These are phyloP conservation scores for Linnemannia exigua DNA, from an alignment of 192 early-diverging fungal genomes.

Conservation along the genomic window DNA sequence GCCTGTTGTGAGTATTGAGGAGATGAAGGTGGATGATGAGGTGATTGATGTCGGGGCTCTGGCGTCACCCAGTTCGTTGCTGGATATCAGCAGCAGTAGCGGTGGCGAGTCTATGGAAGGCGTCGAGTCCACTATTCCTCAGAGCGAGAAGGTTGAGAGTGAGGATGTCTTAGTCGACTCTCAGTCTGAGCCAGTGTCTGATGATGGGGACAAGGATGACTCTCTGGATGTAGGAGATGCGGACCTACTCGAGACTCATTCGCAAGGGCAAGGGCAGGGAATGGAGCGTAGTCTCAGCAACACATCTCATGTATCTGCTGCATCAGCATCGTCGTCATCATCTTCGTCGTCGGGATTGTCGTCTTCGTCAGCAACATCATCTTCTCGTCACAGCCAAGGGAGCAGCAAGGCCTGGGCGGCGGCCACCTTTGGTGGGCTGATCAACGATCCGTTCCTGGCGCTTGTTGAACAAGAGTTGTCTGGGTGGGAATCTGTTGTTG, in stretches of 20 bases:
- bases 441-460: slow-evolving; percentile 49
- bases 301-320: not conserved
- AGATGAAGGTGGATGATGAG: not conserved
- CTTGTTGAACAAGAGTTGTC: slow-evolving; percentile 43
- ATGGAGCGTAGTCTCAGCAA: slow-evolving; percentile 8
- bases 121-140: not conserved
- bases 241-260: not conserved
- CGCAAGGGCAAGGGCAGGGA: not conserved
- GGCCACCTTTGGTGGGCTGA: slow-evolving; percentile 7
- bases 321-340: not conserved
- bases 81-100: not conserved
- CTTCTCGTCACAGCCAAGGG: not conserved
- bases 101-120: slow-evolving; percentile 14
- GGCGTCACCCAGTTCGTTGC: not conserved
- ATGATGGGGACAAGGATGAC: not conserved
- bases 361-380: not conserved
- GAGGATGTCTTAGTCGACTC: not conserved
- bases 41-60: not conserved
- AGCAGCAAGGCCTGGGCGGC: slow-evolving; percentile 1
- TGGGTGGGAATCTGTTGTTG: slow-evolving; percentile 36
- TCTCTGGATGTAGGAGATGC: not conserved
- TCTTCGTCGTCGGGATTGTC: not conserved
- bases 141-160: not conserved
- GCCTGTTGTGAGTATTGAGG: not conserved
- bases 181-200: not conserved